Conservation (phyloP, 257 asterid species). For the Vinca minor region DNA sequence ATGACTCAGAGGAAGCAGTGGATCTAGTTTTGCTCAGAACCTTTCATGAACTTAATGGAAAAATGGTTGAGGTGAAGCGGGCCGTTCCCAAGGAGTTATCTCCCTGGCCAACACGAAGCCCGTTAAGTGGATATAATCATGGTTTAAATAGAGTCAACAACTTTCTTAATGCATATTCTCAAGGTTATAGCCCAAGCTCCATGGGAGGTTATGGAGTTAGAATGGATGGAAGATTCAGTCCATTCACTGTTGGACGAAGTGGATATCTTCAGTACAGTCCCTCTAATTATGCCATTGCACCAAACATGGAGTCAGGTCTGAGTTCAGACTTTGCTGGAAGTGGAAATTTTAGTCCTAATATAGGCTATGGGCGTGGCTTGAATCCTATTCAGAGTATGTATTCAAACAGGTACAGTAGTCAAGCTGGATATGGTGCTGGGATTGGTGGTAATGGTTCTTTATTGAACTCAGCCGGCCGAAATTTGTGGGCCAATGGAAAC, state of each 20-base stretch:
- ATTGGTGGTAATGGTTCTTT: conserved; percentile 40
- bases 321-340: conserved; percentile 37
- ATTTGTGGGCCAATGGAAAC: conserved; percentile 45
- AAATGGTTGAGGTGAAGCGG: conserved; percentile 81
- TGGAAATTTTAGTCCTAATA: conserved; percentile 33
- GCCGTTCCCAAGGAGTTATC: conserved; percentile 81
- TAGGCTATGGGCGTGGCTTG: conserved; percentile 46
- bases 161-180: conserved; percentile 40
- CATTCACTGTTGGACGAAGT: conserved; percentile 41
- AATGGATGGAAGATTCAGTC: conserved; percentile 57
- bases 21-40: conserved; percentile 58
- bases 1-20: conserved; percentile 75
- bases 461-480: conserved; percentile 31
- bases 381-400: conserved; percentile 41
- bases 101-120: conserved; percentile 57
- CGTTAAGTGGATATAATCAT: conserved; percentile 35
- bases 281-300: conserved; percentile 37
- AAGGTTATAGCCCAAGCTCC: conserved; percentile 40
- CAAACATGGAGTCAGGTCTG: conserved; percentile 40
- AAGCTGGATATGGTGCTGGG: conserved; percentile 36
- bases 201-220: conserved; percentile 42
- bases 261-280: conserved; percentile 58
- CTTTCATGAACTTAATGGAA: conserved; percentile 77
- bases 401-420: conserved; percentile 38
- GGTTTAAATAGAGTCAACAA: conserved; percentile 43